Evolutionary conservation across 2,329 filamentous ascomycete genomes (phyloP).

Genomic region (Neurospora crassa): DNA sequence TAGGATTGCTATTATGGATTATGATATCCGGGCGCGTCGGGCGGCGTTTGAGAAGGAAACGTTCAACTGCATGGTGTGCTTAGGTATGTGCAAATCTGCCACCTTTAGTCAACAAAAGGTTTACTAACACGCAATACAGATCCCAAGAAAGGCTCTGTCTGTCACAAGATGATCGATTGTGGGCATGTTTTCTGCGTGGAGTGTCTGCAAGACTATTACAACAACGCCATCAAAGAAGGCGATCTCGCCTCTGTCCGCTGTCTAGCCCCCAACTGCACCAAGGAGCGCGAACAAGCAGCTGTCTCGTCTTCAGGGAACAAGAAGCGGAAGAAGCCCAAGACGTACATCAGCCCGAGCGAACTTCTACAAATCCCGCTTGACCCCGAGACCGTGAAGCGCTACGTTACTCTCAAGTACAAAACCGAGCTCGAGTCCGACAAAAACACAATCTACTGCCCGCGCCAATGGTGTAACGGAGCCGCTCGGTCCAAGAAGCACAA

Average conservation of each 20-base stretch:
- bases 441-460: conserved; percentile 83
- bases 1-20: conserved; percentile 67
- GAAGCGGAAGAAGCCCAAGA: conserved; percentile 50
- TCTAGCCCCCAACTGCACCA: conserved; percentile 68
- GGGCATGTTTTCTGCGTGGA: conserved; percentile 81
- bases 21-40: conserved; percentile 64
- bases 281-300: conserved; percentile 36
- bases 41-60: conserved; percentile 73
- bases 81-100: conserved; percentile 36
- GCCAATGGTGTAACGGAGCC: conserved; percentile 85
- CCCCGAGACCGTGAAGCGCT: conserved; percentile 68
- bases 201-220: conserved; percentile 89
- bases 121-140: conserved; percentile 37
- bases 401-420: conserved; percentile 85
- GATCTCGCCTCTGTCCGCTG: conserved; percentile 74
- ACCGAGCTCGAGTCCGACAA: conserved; percentile 86
- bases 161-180: conserved; percentile 75
- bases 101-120: neutral
- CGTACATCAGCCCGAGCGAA: conserved; percentile 71
- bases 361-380: conserved; percentile 67
- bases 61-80: conserved; percentile 79
- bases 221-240: conserved; percentile 76
- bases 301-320: conserved; percentile 27
- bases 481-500: conserved; percentile 66
- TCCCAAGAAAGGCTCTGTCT: conserved; percentile 76